Base-by-base conservation (phyloP, 2,329 filamentous ascomycete species). In the Ceratocystis cacaofunesta region DNA sequence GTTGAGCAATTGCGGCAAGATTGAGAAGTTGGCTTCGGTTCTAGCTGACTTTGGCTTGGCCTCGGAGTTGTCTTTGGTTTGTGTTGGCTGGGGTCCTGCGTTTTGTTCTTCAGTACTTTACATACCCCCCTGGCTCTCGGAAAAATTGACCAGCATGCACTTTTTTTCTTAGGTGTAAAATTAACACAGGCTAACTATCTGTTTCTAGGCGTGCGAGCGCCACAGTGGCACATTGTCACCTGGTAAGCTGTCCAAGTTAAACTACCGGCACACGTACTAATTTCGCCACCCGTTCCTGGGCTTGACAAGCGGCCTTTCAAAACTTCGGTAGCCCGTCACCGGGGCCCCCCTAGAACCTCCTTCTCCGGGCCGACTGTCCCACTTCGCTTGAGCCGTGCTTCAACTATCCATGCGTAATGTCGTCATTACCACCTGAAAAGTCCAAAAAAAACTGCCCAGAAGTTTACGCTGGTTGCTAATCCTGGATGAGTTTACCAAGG, bases 301-400 rank as follows among this genome's bases (percentile, higher is more conserved):
- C 36, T 62, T 65, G 41, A 62, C 22, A 64, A 46, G 57, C 55
- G 63, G 61, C 52, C 43, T 50, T 62, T 64, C 44, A 25, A 61
- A 28, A 46, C 60, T 57, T 67, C 66, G 66, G 66, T 63, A 46
- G 50, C 63, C 63, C 66, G 66, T 67, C 63, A 63, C 61, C 66
- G 66, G 63, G 25, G 58, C 60, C 44, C 62, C 66, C 43, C 46
- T 58, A 57, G 36, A 52, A 32, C 63, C 63, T 50, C 62, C 44
- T 67, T 44, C 66, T 64, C 66, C 66, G 66, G 63, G 15, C 66
- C 66, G 66, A 67, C 66, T 65, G 52, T 55, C 61, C 66, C 63
- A 67, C 63, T 63, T 67, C 66, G 66, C 60, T 43, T 67, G 61
- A 61, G 66, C 66, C 63, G 66, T 63, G 50, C 62, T 63, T 52